phyloP scores from a whole-genome alignment of 2,329 filamentous ascomycete genomes.

The Cadophora gregata region DNA sequence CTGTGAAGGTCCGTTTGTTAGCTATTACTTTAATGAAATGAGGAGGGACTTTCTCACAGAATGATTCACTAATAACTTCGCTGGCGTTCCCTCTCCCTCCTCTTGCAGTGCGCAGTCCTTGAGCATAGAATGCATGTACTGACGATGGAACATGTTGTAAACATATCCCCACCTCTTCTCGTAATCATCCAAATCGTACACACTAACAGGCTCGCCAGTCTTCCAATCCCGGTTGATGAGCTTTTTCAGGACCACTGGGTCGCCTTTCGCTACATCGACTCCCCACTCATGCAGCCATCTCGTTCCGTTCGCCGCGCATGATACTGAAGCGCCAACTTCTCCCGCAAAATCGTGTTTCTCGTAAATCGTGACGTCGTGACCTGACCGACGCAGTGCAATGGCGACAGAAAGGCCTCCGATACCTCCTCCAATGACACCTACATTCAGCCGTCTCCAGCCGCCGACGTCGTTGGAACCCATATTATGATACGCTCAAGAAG shows the following conservation, averaged over 20 bases:
- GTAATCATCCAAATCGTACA: slow-evolving; percentile 69
- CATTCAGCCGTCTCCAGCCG: slow-evolving; percentile 28
- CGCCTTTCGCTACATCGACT: slow-evolving; percentile 67
- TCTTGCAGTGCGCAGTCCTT: slow-evolving; percentile 64
- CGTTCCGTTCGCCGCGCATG: slow-evolving; percentile 73
- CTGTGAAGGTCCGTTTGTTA: slow-evolving; percentile 55
- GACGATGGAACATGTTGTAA: slow-evolving; percentile 68
- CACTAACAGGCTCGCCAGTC: slow-evolving; percentile 68
- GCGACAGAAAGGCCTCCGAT: slow-evolving; percentile 56
- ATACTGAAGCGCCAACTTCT: slow-evolving; percentile 71
- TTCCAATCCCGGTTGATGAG: slow-evolving; percentile 75
- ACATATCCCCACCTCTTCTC: slow-evolving; percentile 67
- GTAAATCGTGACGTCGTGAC: slow-evolving; percentile 66
- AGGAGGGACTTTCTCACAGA: neutral
- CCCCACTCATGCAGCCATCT: slow-evolving; percentile 73
- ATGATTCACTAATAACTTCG: slow-evolving; percentile 53
- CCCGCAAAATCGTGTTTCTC: slow-evolving; percentile 70
- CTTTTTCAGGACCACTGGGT: slow-evolving; percentile 68
- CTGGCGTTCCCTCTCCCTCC: slow-evolving; percentile 60
- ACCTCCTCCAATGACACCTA: slow-evolving; percentile 35
- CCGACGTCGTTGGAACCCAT: slow-evolving; percentile 33
- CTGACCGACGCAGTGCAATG: slow-evolving; percentile 57
- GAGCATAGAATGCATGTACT: slow-evolving; percentile 72
- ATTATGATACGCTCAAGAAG: neutral
- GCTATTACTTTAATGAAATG: slow-evolving; percentile 62